These are phyloP conservation scores for Epichloe scottii DNA, from an alignment of 2,329 filamentous ascomycete species.

Conservation along the genomic window DNA sequence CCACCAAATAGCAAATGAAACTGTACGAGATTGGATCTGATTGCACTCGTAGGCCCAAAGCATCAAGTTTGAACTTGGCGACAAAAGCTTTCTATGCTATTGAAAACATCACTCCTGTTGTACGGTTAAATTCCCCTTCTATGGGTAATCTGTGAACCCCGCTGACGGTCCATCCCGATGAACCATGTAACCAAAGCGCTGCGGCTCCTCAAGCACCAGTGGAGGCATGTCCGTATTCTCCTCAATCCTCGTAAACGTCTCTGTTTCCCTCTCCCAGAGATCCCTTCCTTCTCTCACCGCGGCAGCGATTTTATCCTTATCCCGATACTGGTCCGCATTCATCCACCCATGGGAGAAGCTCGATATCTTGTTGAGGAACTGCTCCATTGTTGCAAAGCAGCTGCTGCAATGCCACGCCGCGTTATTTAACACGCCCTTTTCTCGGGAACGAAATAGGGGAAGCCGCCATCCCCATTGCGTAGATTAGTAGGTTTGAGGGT, in stretches of 20 bases:
- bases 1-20: too few species aligned
- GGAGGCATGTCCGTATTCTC: conserved; percentile 39
- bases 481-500: conserved; percentile 44
- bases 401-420: conserved; percentile 51
- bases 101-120: too few species aligned
- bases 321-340: conserved; percentile 36
- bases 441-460: conserved; percentile 24
- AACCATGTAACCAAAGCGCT: conserved; percentile 32
- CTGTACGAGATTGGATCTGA: too few species aligned
- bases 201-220: conserved; percentile 27
- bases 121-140: neutral
- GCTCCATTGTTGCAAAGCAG: conserved; percentile 43
- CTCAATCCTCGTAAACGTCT: conserved; percentile 36
- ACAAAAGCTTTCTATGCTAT: conserved; percentile 6
- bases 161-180: conserved; percentile 32
- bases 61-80: too few species aligned
- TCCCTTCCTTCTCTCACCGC: conserved; percentile 40
- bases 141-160: conserved; percentile 35
- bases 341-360: conserved; percentile 42
- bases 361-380: conserved; percentile 42
- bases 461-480: conserved; percentile 32
- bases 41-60: too few species aligned
- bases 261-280: conserved; percentile 36
- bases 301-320: conserved; percentile 35
- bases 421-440: conserved; percentile 33